Percentiles rank a stretch among this genome's conserved stretches.
phyloP scores from a whole-genome alignment of 2,329 filamentous ascomycete species.

The Metarhizium humberi region DNA sequence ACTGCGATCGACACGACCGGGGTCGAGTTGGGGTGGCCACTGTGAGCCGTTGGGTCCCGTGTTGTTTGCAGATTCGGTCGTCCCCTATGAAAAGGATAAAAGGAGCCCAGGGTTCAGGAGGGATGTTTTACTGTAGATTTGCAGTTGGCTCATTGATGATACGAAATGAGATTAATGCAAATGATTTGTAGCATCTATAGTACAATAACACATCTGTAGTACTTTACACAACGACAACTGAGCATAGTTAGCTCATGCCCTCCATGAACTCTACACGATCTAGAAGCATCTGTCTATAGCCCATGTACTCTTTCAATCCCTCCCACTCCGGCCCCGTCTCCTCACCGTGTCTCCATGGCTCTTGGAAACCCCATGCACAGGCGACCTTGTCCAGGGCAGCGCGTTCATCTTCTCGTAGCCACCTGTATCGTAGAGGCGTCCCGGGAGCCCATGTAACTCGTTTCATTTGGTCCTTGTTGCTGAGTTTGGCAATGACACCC shows the following conservation, averaged over 20 bases:
- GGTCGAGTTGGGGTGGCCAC: not conserved
- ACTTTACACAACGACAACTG: not conserved
- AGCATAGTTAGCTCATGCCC: constrained; percentile 53
- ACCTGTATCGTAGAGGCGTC: constrained; percentile 69
- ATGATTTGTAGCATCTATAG: not conserved
- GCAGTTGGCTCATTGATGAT: too few relatives aligned
- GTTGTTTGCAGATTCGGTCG: not conserved
- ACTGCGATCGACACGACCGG: not conserved
- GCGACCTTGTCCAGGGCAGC: constrained; percentile 80
- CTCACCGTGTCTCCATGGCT: constrained; percentile 70
- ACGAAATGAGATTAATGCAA: too few relatives aligned
- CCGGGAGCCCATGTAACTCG: constrained; percentile 85
- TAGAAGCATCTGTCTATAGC: constrained; percentile 77
- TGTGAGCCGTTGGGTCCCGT: not conserved
- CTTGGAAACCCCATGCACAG: constrained; percentile 84
- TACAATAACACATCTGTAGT: not conserved
- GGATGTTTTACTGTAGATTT: too few relatives aligned
- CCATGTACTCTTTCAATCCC: constrained; percentile 70
- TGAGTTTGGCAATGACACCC: constrained; percentile 75
- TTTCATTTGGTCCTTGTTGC: constrained; percentile 90
- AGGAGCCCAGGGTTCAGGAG: too few relatives aligned
- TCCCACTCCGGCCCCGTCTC: constrained; percentile 91
- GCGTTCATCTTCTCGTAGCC: constrained; percentile 84
- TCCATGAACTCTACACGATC: constrained; percentile 87
- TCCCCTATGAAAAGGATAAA: not conserved